Base-by-base conservation (phyloP, 2,329 filamentous ascomycete species). In the Paramyrothecium sp. region DNA sequence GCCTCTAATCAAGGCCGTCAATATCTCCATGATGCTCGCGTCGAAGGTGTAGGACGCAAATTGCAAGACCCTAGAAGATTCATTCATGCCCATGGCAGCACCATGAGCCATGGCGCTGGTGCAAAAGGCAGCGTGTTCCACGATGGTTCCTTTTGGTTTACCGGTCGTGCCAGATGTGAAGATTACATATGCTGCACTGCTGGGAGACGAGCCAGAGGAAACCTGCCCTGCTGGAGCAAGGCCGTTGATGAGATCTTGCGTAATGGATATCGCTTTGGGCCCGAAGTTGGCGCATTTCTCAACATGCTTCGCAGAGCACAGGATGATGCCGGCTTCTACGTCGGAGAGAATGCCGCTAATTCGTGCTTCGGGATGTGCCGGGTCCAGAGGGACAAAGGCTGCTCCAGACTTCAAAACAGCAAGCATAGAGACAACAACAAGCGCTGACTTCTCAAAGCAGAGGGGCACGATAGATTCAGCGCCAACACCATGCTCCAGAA, bases 41-140 rank as follows among this genome's bases (percentile, higher is more conserved):
- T 85, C 81, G 51, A 83, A 84, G 1, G 76, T 78, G 60, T 79
- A 81, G 7, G 75, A 75, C 3, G 78, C 77, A 56, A 81, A 81
- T 55, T 83, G 79, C 48, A 85, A 58, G 4, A 85, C 78, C 3
- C 87, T 77, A 7, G 82, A 82, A 1, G 65, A 68, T 8, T 65
- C 67, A 44, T 72, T 75, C 55, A 83, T 81, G 1, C 75, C 70
- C 10, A 84, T 70, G 1, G 75, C 72, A 2, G 74, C 71, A 0
- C 75, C 80, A 62, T 86, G 79, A 0, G 75, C 75, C 2, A 78
- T 58, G 20, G 80, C 77, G 3, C 78, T 77, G 0, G 83, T 82
- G 1, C 81, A 80, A 11, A 87, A 74, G 2, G 82, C 77, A 0
- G 70, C 72, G 63, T 89, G 87, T 46, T 69, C 62, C 13, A 70